phyloP scores from a whole-genome alignment of 129 eudicot species.

The Arctium lappa region DNA sequence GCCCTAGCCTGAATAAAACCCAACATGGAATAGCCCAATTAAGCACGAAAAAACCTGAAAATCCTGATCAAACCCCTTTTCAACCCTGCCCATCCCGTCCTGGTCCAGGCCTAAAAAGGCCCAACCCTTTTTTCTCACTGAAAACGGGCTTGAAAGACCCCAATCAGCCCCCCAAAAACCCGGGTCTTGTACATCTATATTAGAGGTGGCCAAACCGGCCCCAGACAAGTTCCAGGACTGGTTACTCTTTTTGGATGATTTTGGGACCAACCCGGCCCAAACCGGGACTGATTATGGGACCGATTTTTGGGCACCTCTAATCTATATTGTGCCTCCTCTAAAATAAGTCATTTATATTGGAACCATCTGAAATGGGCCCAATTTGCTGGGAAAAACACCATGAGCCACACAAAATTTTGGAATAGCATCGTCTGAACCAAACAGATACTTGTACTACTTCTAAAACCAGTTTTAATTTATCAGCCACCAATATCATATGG shows the following conservation, averaged over 20 bases:
- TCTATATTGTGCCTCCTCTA: background rate
- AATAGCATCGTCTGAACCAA: slow-evolving; percentile 25
- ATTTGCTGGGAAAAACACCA: background rate
- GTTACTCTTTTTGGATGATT: too few relatives aligned
- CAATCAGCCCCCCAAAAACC: background rate
- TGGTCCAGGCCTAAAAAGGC: background rate
- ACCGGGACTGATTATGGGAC: too few relatives aligned
- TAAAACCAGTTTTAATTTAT: slow-evolving; percentile 2
- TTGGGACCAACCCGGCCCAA: too few relatives aligned
- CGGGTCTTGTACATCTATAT: background rate
- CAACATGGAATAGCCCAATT: background rate
- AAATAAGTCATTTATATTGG: background rate
- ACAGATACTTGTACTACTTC: slow-evolving; percentile 11
- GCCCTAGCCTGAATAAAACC: background rate
- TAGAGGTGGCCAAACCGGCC: too few relatives aligned
- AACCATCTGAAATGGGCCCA: slow-evolving; percentile 24
- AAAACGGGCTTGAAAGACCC: background rate
- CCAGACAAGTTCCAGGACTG: too few relatives aligned
- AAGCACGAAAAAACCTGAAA: background rate
- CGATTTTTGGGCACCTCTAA: too few relatives aligned
- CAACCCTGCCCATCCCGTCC: background rate
- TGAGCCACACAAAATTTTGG: slow-evolving; percentile 23
- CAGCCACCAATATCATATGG: slow-evolving; percentile 40
- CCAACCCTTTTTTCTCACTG: background rate
- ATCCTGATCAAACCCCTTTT: background rate